phyloP scores from a whole-genome alignment of 345 rosid genomes.

The Schrenkiella parvula region DNA sequence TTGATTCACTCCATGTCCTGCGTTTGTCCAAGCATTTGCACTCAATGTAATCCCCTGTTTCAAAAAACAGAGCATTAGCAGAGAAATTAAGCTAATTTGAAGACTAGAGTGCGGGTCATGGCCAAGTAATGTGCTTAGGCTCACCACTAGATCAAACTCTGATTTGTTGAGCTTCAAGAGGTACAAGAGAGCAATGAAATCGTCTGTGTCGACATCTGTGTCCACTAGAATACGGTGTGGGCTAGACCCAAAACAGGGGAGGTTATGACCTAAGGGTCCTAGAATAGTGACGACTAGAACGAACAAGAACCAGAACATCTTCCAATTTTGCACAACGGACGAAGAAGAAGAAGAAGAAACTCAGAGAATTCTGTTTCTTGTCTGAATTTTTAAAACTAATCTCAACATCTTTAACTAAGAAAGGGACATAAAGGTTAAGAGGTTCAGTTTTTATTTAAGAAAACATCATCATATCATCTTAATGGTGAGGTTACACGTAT shows the following conservation, averaged over 20 bases:
- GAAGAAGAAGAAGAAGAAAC: neutral
- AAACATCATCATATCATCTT: neutral
- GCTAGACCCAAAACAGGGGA: neutral
- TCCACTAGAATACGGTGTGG: constrained; percentile 69
- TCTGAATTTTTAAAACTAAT: neutral
- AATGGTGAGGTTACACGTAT: too few relatives aligned
- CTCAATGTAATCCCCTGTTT: constrained; percentile 68
- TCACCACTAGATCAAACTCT: constrained; percentile 72
- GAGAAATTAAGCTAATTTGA: neutral
- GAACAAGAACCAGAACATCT: constrained; percentile 11
- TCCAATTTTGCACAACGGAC: neutral
- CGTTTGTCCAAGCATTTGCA: constrained; percentile 79
- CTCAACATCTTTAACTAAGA: neutral
- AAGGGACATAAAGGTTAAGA: neutral
- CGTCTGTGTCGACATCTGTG: constrained; percentile 85
- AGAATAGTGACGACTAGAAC: constrained; percentile 3
- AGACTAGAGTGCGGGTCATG: neutral
- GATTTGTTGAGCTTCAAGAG: constrained; percentile 76
- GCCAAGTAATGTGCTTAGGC: neutral
- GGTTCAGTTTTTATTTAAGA: neutral
- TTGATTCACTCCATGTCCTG: constrained; percentile 88
- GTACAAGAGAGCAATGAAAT: constrained; percentile 73
- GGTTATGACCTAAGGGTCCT: constrained; percentile 13
- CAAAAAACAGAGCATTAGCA: constrained; percentile 5
- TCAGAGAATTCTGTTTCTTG: neutral